Base-by-base conservation (phyloP, 1,284 basidiomycete genomes). In the Fomitopsis betulina region DNA sequence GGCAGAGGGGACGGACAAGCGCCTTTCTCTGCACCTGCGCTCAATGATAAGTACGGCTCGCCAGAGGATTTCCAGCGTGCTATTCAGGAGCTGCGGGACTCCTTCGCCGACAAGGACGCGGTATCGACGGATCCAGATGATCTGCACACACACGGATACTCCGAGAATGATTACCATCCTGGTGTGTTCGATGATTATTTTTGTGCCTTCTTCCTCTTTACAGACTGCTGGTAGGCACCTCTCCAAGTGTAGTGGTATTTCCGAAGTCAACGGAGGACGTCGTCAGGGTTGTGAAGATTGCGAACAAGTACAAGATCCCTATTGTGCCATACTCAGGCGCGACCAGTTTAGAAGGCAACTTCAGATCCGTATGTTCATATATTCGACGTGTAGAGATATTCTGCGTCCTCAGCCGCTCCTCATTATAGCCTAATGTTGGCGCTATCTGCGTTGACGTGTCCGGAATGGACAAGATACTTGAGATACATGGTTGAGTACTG, bases 391-490 rank as follows among this genome's bases (percentile, higher is more conserved):
- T 32, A 37, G 19, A 30, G 37, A 15, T 33, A 32, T 40, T 49
- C n/a, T 40, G 1, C 6, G 5, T 23, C 27, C 9, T 17, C 7
- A 3, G n/a, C 23, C 53, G 45, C n/a, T 47, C 2, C 25, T 27
- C 8, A 4, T 39, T 49, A 10, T 35, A 70, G 69, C 69, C 68
- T 9, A 55, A 63, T 0, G 63, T 68, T 9, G 71, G 71, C 0
- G 69, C 67, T 1, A 71, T 72, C 12, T 71, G 67, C 60, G 76
- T 98, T 25, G 94, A 98, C 72, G 76, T 98, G 73, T 85, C 84
- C 1, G 75, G 75, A 13, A 98, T 98, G 96, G 84, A 95, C 72
- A 81, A 83, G 60, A 90, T 98, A 54, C 67, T 96, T 17, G 80
- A 82, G 55, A 85, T 95, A 52, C 82, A 94, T 67, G 86, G 90